A percentile compares a stretch with the other conserved stretches of the same genome.
phyloP scores from a whole-genome alignment of 192 early-diverging fungal species.

The Coemansia brasiliensis region DNA sequence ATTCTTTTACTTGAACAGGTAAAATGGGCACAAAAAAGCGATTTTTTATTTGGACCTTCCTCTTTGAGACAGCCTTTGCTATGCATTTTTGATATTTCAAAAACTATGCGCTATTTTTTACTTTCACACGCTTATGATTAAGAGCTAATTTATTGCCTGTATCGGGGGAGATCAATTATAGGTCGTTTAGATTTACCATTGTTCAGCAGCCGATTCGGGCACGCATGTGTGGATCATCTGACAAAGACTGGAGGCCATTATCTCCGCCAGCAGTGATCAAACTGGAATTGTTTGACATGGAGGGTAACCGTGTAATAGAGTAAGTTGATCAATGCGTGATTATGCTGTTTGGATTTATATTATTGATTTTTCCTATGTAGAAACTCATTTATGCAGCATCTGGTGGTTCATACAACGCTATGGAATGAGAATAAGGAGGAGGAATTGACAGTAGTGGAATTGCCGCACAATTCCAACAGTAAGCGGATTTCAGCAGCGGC shows the following conservation, averaged over 20 bases:
- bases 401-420: constrained; percentile 54
- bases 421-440: constrained; percentile 36
- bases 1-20: background rate
- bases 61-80: background rate
- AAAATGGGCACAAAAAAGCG: background rate
- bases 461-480: constrained; percentile 51
- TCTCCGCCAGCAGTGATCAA: constrained; percentile 78
- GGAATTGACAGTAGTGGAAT: constrained; percentile 45
- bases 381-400: constrained; percentile 47
- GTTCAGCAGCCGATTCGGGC: constrained; percentile 75
- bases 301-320: constrained; percentile 50
- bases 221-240: constrained; percentile 79
- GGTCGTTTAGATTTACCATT: constrained; percentile 62
- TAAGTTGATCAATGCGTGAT: background rate
- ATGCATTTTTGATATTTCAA: background rate
- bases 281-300: constrained; percentile 60
- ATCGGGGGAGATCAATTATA: constrained; percentile 23
- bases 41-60: background rate
- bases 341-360: too few relatives aligned
- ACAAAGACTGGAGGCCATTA: constrained; percentile 77
- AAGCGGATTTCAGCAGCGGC: constrained; percentile 54
- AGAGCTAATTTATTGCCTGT: too few relatives aligned
- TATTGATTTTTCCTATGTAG: background rate
- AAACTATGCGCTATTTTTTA: too few relatives aligned
- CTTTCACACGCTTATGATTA: too few relatives aligned